These are phyloP conservation scores for Myxozyma vanderwaltii DNA, from an alignment of 805 yeast genomes.

Conservation along the genomic window DNA sequence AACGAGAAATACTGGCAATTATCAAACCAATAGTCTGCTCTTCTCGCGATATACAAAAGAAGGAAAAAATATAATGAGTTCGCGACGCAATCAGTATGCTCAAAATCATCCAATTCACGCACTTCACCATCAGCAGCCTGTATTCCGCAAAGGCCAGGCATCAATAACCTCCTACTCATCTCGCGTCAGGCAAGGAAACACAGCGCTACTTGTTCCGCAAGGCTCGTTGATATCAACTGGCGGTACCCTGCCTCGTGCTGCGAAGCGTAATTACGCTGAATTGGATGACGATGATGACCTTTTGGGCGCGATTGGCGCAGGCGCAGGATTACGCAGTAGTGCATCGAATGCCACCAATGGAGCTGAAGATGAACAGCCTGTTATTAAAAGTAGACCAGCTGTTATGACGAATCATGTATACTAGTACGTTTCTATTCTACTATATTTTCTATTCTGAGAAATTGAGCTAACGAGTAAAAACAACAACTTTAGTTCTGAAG, in stretches of 20 bases:
- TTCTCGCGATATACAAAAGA: too few relatives aligned
- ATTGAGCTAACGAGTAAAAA: neutral
- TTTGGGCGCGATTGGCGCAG: neutral
- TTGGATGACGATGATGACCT: conserved; percentile 31
- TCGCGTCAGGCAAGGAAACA: conserved; percentile 30
- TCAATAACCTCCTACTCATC: conserved; percentile 28
- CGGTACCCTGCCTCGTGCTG: conserved; percentile 27
- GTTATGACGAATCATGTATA: conserved; percentile 26
- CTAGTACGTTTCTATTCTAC: conserved; percentile 12
- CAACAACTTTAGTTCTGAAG: conserved; percentile 38
- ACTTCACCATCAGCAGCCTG: conserved; percentile 9
- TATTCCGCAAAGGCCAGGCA: conserved; percentile 31
- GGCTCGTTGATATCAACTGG: conserved; percentile 29
- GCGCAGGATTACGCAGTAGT: neutral
- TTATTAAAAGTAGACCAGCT: conserved; percentile 20
- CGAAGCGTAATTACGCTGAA: conserved; percentile 31
- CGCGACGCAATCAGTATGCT: conserved; percentile 3
- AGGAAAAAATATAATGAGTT: too few relatives aligned
- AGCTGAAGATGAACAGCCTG: conserved; percentile 15
- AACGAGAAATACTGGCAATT: too few relatives aligned
- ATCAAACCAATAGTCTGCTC: too few relatives aligned
- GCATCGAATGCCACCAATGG: conserved; percentile 2
- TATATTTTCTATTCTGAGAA: too few relatives aligned
- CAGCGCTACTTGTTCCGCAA: conserved; percentile 32
- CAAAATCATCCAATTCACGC: conserved; percentile 6